phyloP scores from a whole-genome alignment of 2,329 filamentous ascomycete genomes.

The Fusarium multiceps region DNA sequence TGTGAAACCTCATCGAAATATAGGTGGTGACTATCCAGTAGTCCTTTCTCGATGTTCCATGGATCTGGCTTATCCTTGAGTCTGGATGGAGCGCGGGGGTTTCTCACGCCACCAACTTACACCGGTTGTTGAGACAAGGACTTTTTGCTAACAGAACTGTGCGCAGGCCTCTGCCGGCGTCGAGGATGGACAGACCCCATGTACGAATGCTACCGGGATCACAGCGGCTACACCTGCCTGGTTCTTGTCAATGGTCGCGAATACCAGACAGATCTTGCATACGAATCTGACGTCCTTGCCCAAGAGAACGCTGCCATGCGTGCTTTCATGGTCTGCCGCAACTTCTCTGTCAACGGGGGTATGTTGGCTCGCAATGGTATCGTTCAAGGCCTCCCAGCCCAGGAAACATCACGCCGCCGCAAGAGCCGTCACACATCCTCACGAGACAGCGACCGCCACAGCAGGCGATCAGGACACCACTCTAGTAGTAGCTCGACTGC shows the following conservation, averaged over 20 bases:
- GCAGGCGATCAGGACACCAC: constrained; percentile 66
- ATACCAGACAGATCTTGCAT: constrained; percentile 90
- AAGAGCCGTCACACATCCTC: constrained; percentile 65
- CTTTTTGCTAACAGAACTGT: constrained; percentile 50
- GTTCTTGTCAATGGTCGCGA: constrained; percentile 96
- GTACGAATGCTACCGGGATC: constrained; percentile 83
- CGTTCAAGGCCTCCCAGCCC: constrained; percentile 72
- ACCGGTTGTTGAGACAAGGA: background rate
- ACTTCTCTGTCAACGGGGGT: constrained; percentile 96
- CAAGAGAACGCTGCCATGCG: constrained; percentile 95
- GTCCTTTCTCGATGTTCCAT: background rate
- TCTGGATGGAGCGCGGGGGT: background rate
- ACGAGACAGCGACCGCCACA: constrained; percentile 58
- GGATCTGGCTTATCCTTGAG: background rate
- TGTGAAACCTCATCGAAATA: background rate
- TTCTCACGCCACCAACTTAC: background rate
- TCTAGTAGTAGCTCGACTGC: constrained; percentile 72
- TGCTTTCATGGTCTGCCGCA: constrained; percentile 96
- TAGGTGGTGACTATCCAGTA: background rate
- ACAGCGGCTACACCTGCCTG: constrained; percentile 84
- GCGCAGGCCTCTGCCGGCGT: constrained; percentile 88
- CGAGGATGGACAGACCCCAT: constrained; percentile 92
- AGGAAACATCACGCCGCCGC: constrained; percentile 61
- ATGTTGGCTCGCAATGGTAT: constrained; percentile 81
- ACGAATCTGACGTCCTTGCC: constrained; percentile 83